Evolutionary conservation across 2,329 filamentous ascomycete genomes (phyloP).

Genomic region (Alternaria infectoria): DNA sequence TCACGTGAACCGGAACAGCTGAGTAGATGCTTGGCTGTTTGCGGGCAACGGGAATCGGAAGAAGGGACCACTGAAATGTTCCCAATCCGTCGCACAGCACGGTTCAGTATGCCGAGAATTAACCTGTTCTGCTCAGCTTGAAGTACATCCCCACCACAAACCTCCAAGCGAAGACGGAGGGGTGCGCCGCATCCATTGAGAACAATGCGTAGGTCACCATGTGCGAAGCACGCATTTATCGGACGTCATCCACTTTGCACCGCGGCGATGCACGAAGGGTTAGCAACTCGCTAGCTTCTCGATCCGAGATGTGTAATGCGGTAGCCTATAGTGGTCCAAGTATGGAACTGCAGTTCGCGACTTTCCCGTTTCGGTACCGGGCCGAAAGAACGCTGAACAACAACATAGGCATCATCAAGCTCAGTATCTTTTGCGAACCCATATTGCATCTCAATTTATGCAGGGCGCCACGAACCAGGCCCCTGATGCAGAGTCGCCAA

Average conservation of each 20-base stretch:
- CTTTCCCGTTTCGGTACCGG: not conserved
- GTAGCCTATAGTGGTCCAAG: not conserved
- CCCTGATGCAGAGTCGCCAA: not conserved
- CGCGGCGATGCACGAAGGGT: not conserved
- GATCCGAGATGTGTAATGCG: not conserved
- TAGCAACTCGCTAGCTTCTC: not conserved
- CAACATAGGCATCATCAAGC: not conserved
- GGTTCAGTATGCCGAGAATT: not conserved
- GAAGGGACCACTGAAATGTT: not conserved
- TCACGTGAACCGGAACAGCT: not conserved
- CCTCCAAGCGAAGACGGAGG: not conserved
- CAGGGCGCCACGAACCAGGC: not conserved
- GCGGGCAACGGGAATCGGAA: not conserved
- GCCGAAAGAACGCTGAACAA: not conserved
- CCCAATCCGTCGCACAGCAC: not conserved
- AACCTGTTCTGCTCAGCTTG: not conserved
- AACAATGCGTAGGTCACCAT: not conserved
- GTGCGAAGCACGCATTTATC: not conserved
- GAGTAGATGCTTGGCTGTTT: not conserved
- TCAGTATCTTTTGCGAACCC: slow-evolving; percentile 4
- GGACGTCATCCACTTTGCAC: not conserved
- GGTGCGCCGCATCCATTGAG: not conserved
- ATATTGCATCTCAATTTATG: not conserved
- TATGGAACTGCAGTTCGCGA: not conserved
- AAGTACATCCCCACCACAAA: not conserved